A percentile compares a stretch with the other conserved stretches of the same genome.
These are phyloP conservation scores for Pyrrhoderma noxium DNA, from an alignment of 1,284 basidiomycete genomes.

Conservation along the genomic window DNA sequence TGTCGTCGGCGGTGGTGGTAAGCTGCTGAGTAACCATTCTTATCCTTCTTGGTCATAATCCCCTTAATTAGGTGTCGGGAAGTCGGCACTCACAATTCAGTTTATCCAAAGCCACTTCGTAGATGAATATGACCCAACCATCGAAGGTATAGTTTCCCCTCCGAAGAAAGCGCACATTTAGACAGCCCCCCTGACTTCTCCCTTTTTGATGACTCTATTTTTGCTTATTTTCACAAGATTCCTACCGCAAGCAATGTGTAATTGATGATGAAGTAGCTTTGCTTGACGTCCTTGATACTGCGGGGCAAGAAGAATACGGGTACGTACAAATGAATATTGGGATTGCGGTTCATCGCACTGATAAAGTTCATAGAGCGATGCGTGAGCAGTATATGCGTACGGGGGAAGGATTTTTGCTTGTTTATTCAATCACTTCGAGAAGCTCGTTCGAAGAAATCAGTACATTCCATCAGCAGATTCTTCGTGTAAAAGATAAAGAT, in stretches of 20 bases:
- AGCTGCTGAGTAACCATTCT: conserved; percentile 23
- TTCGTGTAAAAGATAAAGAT: conserved; percentile 96
- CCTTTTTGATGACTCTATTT: conserved; percentile 3
- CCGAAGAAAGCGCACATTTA: no score
- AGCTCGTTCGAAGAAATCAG: conserved; percentile 98
- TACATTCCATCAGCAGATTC: conserved; percentile 97
- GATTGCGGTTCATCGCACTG: background rate
- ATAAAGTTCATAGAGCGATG: conserved; percentile 65
- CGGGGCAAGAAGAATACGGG: conserved; percentile 99
- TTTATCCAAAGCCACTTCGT: conserved; percentile 98
- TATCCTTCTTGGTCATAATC: no score
- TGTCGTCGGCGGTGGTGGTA: conserved; percentile 95
- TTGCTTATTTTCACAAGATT: conserved; percentile 47
- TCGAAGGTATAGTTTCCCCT: conserved; percentile 66
- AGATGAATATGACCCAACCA: conserved; percentile 97
- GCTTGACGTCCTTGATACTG: conserved; percentile 96
- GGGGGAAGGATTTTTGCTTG: conserved; percentile 97
- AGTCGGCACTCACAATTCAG: conserved; percentile 95
- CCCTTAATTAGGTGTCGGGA: conserved; percentile 84
- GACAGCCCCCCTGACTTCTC: background rate
- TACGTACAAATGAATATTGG: conserved; percentile 34
- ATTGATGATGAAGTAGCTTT: conserved; percentile 98
- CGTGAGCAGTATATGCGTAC: conserved; percentile 97
- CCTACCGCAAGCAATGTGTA: conserved; percentile 92
- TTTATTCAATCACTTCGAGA: conserved; percentile 97